Base-by-base conservation (phyloP, 108 stramenopile species). In the Thalassiosira profunda region DNA sequence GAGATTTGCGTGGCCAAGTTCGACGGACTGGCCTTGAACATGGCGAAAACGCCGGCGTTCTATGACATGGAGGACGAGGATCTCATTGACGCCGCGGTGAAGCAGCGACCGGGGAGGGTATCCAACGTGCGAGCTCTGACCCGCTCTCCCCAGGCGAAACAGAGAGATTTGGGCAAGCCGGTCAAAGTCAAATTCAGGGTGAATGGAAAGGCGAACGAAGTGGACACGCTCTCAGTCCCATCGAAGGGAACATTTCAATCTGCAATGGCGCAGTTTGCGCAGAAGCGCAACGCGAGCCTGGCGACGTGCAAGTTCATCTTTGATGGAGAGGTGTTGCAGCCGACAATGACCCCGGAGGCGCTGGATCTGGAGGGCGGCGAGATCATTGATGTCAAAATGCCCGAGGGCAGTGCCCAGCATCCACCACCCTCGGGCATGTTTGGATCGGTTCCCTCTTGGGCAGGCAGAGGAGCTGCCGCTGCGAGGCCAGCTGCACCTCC, bases 1-100 rank as follows among this genome's bases (percentile, higher is more conserved):
- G 14, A 23, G n/a, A 55, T 66, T 67, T 4, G 51, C 42, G 6
- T 25, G 60, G 31, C 60, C 1, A 53, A 54, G 8, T 91, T 88
- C 64, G 86, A 87, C 42, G 87, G 87, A 8, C 53, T 71, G 37
- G 66, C 34, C 5, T 68, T 91, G 29, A 58, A 84, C 52, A 18
- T 73, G 54, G 67, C 42, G 1, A 52, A 80, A 33, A 82, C 84
- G 4, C 87, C 87, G 30, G 9, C 45, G 18, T 85, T 51, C 31
- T 85, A 85, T 72, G 91, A 89, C 0, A 86, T 92, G 77, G 86
- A 88, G 48, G 83, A 85, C 44, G 86, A 80, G 49, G 88, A 89
- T 70, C 45, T 92, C 34, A 59, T 90, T 15, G 85, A 90, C 64
- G n/a, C n/a, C n/a, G n/a, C n/a, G n/a, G n/a, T n/a, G n/a, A n/a